Evolutionary conservation across 2,329 filamentous ascomycete genomes (phyloP).

Genomic region (Colletotrichum godetiae): DNA sequence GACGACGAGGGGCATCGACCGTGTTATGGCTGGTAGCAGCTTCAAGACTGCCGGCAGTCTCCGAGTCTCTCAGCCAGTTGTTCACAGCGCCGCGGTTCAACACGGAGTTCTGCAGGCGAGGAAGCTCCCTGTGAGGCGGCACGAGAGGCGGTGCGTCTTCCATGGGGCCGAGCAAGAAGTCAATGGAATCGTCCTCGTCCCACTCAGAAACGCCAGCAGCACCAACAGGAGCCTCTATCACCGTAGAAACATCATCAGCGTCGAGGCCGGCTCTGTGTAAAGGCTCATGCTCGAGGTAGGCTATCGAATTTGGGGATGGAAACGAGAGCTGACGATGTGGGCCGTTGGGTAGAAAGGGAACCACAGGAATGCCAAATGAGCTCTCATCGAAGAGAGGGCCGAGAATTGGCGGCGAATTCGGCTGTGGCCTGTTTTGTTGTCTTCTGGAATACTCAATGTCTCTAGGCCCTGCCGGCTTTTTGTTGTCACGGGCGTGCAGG

Average conservation of each 20-base stretch:
- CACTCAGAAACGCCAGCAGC: background rate
- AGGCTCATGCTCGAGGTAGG: background rate
- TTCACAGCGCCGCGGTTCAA: background rate
- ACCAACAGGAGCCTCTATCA: background rate
- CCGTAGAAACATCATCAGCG: background rate
- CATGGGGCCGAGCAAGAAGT: background rate
- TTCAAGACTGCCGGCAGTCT: background rate
- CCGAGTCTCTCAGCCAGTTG: background rate
- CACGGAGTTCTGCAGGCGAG: background rate
- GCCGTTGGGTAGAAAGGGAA: too few relatives aligned
- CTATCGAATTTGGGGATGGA: background rate
- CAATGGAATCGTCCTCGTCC: constrained; percentile 4
- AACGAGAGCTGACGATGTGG: background rate
- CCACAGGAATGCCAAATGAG: background rate
- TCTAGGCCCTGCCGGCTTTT: background rate
- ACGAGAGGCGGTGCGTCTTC: background rate
- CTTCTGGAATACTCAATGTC: background rate
- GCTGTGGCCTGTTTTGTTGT: background rate
- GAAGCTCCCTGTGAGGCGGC: background rate
- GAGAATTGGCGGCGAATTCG: background rate
- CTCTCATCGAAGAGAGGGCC: background rate
- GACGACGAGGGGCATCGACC: background rate
- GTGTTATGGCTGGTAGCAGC: background rate
- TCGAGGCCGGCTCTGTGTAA: background rate
- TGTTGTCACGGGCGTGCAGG: background rate